Base-by-base conservation (phyloP, 345 rosid species). In the Gossypium thurberi region DNA sequence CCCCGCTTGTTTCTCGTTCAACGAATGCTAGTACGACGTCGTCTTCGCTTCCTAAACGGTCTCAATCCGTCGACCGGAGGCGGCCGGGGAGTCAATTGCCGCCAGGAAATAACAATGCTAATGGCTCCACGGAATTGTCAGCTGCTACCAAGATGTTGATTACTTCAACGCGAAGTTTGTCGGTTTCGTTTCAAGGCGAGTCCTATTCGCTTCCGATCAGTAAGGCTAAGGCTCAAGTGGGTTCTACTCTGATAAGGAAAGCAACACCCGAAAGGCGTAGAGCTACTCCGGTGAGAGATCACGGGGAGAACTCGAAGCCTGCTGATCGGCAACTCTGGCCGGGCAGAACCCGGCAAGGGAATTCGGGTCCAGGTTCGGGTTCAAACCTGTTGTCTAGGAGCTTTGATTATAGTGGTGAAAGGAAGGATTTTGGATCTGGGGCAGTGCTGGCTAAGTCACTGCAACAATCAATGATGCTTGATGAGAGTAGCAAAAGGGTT, bases 101-200 rank as follows among this genome's bases (percentile, higher is more conserved):
- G 8, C 82, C 72, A 53, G 80, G 74, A 69, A 72, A 67, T 33
- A 33, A 5, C 8, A 71, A 64, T 52, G 53, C 10, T 14, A 84
- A 80, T 79, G 78, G 57, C 10, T 17, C 74, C 10, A 53, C 81
- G 23, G 90, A 84, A 76, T 76, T 86, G 79, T 87, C 91, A 4
- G 81, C 88, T 53, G 91, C 93, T 0, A 77, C 88, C 8, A 90
- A 83, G 85, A 86, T 91, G 93, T 77, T 89, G 74, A 84, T 94
- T 72, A 90, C 97, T 81, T 94, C 97, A 10, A 82, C 98, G 0
- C 77, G 97, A 78, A 94, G 97, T 68, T 83, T 94, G 74, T 87
- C 97, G 43, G 97, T 94, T 75, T 88, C 98, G 0, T 94, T 94
- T 71, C 98, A 92, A 85, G 98, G 98, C 0, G 92, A 89, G 77